Conservation (phyloP, 2,329 filamentous ascomycete genomes). For the Ascochyta clinopodiicola region DNA sequence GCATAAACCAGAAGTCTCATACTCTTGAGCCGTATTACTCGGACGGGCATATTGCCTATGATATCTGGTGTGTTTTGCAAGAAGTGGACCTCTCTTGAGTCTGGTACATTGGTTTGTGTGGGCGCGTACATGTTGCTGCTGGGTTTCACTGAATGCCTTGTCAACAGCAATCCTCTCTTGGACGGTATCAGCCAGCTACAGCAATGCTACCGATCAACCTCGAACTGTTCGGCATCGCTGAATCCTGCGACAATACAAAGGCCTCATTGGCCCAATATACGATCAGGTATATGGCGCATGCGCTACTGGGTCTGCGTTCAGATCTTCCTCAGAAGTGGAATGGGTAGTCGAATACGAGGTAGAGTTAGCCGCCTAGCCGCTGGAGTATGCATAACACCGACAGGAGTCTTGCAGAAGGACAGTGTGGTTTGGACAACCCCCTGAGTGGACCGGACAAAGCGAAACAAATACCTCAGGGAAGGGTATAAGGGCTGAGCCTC, state of each 20-base stretch:
- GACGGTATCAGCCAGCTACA: too few relatives aligned
- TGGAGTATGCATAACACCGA: slow-evolving; percentile 2
- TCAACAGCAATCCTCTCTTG: too few relatives aligned
- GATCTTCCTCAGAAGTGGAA: background rate
- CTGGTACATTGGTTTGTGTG: too few relatives aligned
- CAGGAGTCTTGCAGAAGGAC: background rate
- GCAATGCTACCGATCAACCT: too few relatives aligned
- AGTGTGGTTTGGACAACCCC: background rate
- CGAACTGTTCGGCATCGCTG: too few relatives aligned
- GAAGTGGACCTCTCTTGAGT: too few relatives aligned
- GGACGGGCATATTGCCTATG: too few relatives aligned
- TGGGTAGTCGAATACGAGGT: background rate
- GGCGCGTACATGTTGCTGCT: too few relatives aligned
- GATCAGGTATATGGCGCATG: background rate
- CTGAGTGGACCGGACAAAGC: background rate
- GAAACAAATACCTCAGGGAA: background rate
- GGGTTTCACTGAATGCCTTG: too few relatives aligned
- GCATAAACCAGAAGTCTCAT: too few relatives aligned
- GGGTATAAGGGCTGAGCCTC: background rate
- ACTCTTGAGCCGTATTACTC: too few relatives aligned
- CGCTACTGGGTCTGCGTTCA: background rate
- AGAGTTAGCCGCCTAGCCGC: slow-evolving; percentile 9
- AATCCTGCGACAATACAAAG: background rate
- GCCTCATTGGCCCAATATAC: background rate
- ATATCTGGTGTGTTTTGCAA: too few relatives aligned